phyloP scores from a whole-genome alignment of 805 yeast species.

The Grigorovia jiainica region DNA sequence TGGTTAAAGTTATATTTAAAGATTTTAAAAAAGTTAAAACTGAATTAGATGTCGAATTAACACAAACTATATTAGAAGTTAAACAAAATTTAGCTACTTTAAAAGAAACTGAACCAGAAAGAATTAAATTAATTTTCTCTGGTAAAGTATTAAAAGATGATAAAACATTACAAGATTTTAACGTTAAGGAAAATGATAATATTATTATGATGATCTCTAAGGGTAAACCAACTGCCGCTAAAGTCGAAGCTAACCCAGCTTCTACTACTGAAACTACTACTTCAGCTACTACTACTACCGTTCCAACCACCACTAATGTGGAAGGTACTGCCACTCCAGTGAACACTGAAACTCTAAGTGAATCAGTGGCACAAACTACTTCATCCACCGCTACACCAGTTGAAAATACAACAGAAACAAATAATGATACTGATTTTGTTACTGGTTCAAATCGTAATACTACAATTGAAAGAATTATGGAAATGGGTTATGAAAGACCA shows the following conservation, averaged over 20 bases:
- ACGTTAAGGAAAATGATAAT: conserved; percentile 75
- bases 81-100: conserved; percentile 63
- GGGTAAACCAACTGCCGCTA: conserved; percentile 29
- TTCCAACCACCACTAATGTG: conserved; percentile 4
- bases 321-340: conserved; percentile 21
- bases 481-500: conserved; percentile 87
- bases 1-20: conserved; percentile 41
- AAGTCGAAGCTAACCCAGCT: conserved; percentile 13
- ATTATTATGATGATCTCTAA: conserved; percentile 85
- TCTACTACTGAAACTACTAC: conserved; percentile 16
- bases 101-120: conserved; percentile 60
- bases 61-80: conserved; percentile 57
- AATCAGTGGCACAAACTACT: conserved; percentile 13
- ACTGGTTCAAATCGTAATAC: conserved; percentile 71
- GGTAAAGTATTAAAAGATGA: conserved; percentile 85
- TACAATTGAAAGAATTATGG: conserved; percentile 76
- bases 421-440: conserved; percentile 45
- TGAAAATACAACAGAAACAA: conserved; percentile 18
- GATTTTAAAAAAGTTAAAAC: conserved; percentile 90
- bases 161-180: conserved; percentile 59
- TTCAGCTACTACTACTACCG: conserved; percentile 13
- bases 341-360: conserved; percentile 12
- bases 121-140: conserved; percentile 84
- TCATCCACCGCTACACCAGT: conserved; percentile 13
- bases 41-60: conserved; percentile 62